These are phyloP conservation scores for Xylariaceae sp. DNA, from an alignment of 2,329 filamentous ascomycete genomes.

Conservation along the genomic window DNA sequence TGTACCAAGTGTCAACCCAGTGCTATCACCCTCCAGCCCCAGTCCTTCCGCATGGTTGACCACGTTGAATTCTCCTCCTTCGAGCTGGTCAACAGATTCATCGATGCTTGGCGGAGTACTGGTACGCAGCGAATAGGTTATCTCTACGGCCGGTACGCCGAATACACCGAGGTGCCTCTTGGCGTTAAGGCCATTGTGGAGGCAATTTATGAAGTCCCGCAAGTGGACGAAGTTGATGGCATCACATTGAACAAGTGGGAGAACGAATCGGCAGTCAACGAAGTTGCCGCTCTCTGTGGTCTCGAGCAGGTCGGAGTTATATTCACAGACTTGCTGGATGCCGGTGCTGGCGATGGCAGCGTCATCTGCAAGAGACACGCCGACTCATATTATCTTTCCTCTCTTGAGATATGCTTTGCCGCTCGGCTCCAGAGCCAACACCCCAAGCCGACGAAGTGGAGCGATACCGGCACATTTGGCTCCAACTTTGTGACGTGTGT, in stretches of 20 bases:
- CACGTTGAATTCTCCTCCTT: slow-evolving; percentile 93
- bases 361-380: slow-evolving; percentile 94
- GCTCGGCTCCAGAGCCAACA: slow-evolving; percentile 81
- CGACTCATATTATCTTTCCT: slow-evolving; percentile 91
- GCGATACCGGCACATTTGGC: slow-evolving; percentile 86
- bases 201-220: slow-evolving; percentile 93
- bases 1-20: slow-evolving; percentile 98
- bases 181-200: slow-evolving; percentile 95
- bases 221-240: slow-evolving; percentile 82
- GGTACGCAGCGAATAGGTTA: slow-evolving; percentile 82
- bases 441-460: slow-evolving; percentile 92
- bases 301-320: slow-evolving; percentile 87
- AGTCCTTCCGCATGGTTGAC: slow-evolving; percentile 93
- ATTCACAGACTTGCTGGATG: slow-evolving; percentile 85
- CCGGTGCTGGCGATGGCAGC: slow-evolving; percentile 72
- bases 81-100: slow-evolving; percentile 77
- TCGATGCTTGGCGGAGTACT: slow-evolving; percentile 86
- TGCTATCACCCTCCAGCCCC: slow-evolving; percentile 89
- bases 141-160: slow-evolving; percentile 82
- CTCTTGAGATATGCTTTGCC: slow-evolving; percentile 85
- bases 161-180: slow-evolving; percentile 87
- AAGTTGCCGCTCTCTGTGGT: slow-evolving; percentile 75
- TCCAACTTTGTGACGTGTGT: slow-evolving; percentile 97
- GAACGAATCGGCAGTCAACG: slow-evolving; percentile 74
- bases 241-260: slow-evolving; percentile 80